These are phyloP conservation scores for Phytophthora tentaculata DNA, from an alignment of 352 stramenopile genomes.

Conservation along the genomic window DNA sequence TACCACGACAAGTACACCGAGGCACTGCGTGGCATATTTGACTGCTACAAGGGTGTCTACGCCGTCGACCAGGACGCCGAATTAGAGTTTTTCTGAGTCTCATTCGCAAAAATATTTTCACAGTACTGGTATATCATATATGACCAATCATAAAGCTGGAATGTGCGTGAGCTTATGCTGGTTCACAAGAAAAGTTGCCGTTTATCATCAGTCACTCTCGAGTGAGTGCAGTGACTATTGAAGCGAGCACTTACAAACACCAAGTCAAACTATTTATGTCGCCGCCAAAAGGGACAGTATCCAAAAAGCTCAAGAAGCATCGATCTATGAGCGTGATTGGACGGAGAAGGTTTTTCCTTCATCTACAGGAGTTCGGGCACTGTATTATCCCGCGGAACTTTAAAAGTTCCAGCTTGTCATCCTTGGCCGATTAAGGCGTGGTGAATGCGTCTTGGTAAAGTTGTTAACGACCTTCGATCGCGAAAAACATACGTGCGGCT, in stretches of 20 bases:
- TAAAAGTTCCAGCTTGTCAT: not conserved
- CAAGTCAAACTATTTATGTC: conserved; percentile 24
- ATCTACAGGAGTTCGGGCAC: not conserved
- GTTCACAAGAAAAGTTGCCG: conserved; percentile 4
- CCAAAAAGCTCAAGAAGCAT: conserved; percentile 27
- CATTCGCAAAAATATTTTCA: too few relatives aligned
- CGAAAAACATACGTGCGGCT: not conserved
- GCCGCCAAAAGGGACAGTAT: conserved; percentile 14
- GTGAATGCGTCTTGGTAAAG: not conserved
- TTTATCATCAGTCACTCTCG: conserved; percentile 10
- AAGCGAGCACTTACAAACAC: conserved; percentile 21
- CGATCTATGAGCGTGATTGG: conserved; percentile 7
- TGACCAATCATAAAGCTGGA: too few relatives aligned
- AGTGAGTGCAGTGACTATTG: conserved; percentile 22
- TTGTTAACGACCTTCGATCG: not conserved
- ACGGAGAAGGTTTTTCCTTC: conserved; percentile 6
- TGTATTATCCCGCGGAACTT: not conserved
- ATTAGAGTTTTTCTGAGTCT: conserved; percentile 70
- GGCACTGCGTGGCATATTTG: conserved; percentile 85
- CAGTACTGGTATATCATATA: too few relatives aligned
- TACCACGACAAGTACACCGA: conserved; percentile 92
- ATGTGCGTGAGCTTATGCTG: too few relatives aligned
- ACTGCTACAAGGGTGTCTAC: conserved; percentile 86
- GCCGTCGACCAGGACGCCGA: conserved; percentile 62
- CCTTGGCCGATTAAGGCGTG: conserved; percentile 1